Conservation (phyloP, 2,329 filamentous ascomycete species). For the Aureobasidium zeae region DNA sequence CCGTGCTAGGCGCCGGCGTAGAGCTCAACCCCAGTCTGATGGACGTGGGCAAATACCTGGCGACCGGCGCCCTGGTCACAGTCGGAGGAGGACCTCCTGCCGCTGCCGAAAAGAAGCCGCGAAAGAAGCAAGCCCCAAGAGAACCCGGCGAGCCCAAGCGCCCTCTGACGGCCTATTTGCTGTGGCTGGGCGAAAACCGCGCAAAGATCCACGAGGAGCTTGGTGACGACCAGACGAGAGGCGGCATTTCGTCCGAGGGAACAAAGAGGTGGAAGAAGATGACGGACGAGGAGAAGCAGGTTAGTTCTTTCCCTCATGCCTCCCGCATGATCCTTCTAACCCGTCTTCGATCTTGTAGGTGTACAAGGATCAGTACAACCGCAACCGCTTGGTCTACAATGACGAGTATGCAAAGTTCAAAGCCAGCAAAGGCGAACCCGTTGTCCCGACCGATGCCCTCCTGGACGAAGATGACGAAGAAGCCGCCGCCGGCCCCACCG, state of each 20-base stretch:
- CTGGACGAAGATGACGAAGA: constrained; percentile 30
- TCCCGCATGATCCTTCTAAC: too few relatives aligned
- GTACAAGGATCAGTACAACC: constrained; percentile 51
- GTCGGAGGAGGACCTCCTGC: constrained; percentile 11
- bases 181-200: constrained; percentile 85
- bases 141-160: constrained; percentile 94
- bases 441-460: constrained; percentile 29
- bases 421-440: constrained; percentile 35
- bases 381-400: constrained; percentile 49
- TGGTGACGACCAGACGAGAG: constrained; percentile 52
- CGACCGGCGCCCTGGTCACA: constrained; percentile 15
- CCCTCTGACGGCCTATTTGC: constrained; percentile 86
- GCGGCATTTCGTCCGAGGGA: constrained; percentile 79
- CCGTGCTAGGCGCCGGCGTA: constrained; percentile 53
- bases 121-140: constrained; percentile 39
- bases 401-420: constrained; percentile 49
- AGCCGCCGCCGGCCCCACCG: constrained; percentile 17
- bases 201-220: constrained; percentile 63
- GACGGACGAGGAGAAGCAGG: constrained; percentile 61
- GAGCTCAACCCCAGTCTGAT: constrained; percentile 23
- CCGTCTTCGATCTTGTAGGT: too few relatives aligned
- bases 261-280: constrained; percentile 79
- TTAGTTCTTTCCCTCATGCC: too few relatives aligned
- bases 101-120: constrained; percentile 25
- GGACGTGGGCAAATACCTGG: constrained; percentile 9